Base-by-base conservation (phyloP, 106 monocot genomes). In the Dendrobium chrysotoxum region DNA sequence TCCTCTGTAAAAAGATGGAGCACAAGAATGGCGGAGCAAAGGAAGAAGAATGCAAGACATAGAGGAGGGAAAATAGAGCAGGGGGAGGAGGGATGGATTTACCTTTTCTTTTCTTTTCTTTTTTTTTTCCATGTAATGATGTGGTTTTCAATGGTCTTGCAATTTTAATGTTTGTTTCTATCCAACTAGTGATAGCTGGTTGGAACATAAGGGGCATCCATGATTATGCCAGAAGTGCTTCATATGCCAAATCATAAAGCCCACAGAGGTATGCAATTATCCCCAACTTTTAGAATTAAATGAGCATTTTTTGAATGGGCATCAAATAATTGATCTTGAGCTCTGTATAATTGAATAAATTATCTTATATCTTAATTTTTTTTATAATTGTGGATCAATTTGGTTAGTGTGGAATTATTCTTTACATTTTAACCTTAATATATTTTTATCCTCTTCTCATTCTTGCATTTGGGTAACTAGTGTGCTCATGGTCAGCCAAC, bases 401-500 rank as follows among this genome's bases (percentile, higher is more conserved):
- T 58, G 9, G 11, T 9, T 17, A 17, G 53, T 17, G 53, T n/a
- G n/a, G n/a, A n/a, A n/a, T n/a, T n/a, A n/a, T n/a, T n/a, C n/a
- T n/a, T n/a, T n/a, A n/a, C n/a, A n/a, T n/a, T n/a, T n/a, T n/a
- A n/a, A n/a, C n/a, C n/a, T n/a, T n/a, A n/a, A n/a, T n/a, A n/a
- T n/a, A n/a, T n/a, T n/a, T n/a, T n/a, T n/a, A 4, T 46, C 46
- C 46, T 46, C 7, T 9, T 9, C 46, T 46, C 8, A 46, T 11
- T 42, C 4, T 88, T 68, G 71, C n/a, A n/a, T 40, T 46, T 58
- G 21, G 30, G 38, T 45, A 26, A 12, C 40, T 77, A 99, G 99
- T 99, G 99, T 89, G 99, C 99, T 77, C 95, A 99, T 87, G 99
- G 99, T 44, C 85, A 95, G 7, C 99, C 99, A 4, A 99, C 99